Evolutionary conservation across 192 early-diverging fungal species (phyloP).

Genomic region (Entomortierella beljakovae): DNA sequence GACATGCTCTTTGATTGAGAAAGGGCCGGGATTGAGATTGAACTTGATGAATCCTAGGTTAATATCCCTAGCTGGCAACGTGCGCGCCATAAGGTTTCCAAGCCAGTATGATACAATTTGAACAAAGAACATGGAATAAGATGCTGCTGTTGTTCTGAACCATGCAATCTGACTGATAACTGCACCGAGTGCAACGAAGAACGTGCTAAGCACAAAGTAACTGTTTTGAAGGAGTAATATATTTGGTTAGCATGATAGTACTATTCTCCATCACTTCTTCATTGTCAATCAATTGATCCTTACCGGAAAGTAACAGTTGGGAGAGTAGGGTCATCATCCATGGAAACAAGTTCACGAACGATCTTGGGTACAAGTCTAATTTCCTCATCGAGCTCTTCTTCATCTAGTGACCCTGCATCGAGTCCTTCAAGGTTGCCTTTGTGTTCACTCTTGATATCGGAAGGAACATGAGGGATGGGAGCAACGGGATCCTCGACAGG

Average conservation of each 20-base stretch:
- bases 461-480: slow-evolving; percentile 46
- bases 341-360: slow-evolving; percentile 54
- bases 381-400: slow-evolving; percentile 45
- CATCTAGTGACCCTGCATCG: slow-evolving; percentile 40
- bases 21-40: slow-evolving; percentile 61
- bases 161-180: slow-evolving; percentile 55
- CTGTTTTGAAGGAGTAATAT: slow-evolving; percentile 7
- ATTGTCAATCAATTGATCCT: not conserved
- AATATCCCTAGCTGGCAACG: slow-evolving; percentile 41
- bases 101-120: slow-evolving; percentile 57
- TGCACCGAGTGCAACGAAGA: slow-evolving; percentile 53
- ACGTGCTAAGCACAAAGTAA: slow-evolving; percentile 51
- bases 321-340: slow-evolving; percentile 55
- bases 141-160: slow-evolving; percentile 56
- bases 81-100: slow-evolving; percentile 47
- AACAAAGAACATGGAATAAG: slow-evolving; percentile 59
- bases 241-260: not conserved
- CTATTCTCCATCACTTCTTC: not conserved
- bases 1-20: slow-evolving; percentile 64
- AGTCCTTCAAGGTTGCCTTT: slow-evolving; percentile 17
- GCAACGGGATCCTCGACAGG: slow-evolving; percentile 44
- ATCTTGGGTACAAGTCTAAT: slow-evolving; percentile 52
- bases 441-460: slow-evolving; percentile 46
- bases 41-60: slow-evolving; percentile 43
- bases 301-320: slow-evolving; percentile 58